phyloP scores from a whole-genome alignment of 371 early-diverging fungal genomes.

The Funneliformis caledonium region DNA sequence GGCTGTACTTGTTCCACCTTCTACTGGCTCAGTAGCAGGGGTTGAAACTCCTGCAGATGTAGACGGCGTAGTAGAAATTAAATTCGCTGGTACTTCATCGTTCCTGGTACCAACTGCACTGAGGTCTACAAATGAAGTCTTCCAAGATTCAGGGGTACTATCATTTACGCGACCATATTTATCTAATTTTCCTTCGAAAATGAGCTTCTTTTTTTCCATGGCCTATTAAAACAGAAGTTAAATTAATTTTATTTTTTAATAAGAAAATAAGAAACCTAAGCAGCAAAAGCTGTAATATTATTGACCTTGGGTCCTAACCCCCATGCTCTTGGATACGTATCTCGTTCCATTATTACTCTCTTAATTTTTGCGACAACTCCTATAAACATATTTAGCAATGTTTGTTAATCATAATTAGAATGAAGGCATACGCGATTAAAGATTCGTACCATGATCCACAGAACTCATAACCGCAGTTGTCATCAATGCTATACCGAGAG shows the following conservation, averaged over 20 bases:
- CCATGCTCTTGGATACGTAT: slow-evolving; percentile 98
- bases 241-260: neutral
- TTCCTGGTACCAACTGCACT: slow-evolving; percentile 49
- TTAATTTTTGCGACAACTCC: slow-evolving; percentile 99
- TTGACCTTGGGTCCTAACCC: slow-evolving; percentile 88
- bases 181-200: slow-evolving; percentile 96
- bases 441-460: slow-evolving; percentile 74
- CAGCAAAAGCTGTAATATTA: neutral
- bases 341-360: slow-evolving; percentile 99
- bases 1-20: neutral
- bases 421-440: neutral
- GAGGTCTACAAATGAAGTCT: slow-evolving; percentile 71
- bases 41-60: neutral
- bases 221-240: slow-evolving; percentile 55
- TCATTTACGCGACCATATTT: slow-evolving; percentile 92
- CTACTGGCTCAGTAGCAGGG: neutral
- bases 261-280: neutral
- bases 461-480: slow-evolving; percentile 96
- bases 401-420: neutral
- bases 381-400: slow-evolving; percentile 39
- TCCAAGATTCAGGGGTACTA: slow-evolving; percentile 80
- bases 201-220: slow-evolving; percentile 94
- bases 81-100: slow-evolving; percentile 20
- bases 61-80: neutral
- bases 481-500: slow-evolving; percentile 96